Conservation (phyloP, 805 yeast genomes). For the Starmerella apicola region DNA sequence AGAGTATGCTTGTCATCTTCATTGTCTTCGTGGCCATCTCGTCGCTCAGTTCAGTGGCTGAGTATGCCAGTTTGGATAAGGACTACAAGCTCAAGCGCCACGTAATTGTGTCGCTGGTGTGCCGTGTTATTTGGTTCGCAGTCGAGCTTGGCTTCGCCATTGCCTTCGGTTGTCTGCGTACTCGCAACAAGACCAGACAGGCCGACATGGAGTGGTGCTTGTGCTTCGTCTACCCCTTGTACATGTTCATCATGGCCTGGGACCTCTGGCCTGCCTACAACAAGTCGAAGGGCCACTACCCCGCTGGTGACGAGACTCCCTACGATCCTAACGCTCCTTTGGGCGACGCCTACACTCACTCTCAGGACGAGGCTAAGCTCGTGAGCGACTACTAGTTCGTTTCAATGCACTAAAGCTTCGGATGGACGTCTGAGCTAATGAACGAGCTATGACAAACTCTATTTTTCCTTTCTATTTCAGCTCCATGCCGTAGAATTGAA, state of each 20-base stretch:
- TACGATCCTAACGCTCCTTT: neutral
- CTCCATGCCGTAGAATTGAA: no score
- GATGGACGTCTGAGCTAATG: no score
- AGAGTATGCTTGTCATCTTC: constrained; percentile 60
- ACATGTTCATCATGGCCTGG: constrained; percentile 48
- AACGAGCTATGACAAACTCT: no score
- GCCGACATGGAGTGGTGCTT: constrained; percentile 76
- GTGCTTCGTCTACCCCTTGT: constrained; percentile 69
- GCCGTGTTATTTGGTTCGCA: constrained; percentile 54
- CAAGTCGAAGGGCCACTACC: constrained; percentile 23
- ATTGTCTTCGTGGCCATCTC: constrained; percentile 54
- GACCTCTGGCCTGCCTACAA: constrained; percentile 60
- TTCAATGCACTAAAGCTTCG: no score
- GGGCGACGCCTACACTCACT: no score
- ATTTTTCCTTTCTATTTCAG: no score
- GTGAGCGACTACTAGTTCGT: no score
- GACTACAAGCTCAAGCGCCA: constrained; percentile 29
- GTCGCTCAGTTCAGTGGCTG: constrained; percentile 34
- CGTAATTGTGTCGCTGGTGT: constrained; percentile 32
- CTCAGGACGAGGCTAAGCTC: neutral
- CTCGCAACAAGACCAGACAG: constrained; percentile 33
- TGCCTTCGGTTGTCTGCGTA: constrained; percentile 35
- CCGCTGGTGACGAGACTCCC: constrained; percentile 11
- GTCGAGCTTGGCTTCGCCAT: constrained; percentile 58
- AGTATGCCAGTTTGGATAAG: constrained; percentile 38